Percentiles rank a stretch among this genome's conserved stretches.
phyloP scores from a whole-genome alignment of 129 eudicot species.

The Escallonia herrerae region DNA sequence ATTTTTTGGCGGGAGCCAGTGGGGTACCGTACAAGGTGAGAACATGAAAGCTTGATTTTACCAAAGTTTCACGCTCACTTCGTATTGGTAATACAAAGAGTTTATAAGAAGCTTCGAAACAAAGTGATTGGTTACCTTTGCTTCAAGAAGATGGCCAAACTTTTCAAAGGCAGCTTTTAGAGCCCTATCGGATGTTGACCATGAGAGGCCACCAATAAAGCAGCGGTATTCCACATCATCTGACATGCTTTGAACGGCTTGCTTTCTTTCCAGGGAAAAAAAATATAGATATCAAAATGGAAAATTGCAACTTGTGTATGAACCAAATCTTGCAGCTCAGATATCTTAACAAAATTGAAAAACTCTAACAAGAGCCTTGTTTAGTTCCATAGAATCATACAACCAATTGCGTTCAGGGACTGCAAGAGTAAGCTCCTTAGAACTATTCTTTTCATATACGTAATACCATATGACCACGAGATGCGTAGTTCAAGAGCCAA shows the following conservation, averaged over 20 bases:
- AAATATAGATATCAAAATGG: background rate
- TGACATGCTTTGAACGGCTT: slow-evolving; percentile 46
- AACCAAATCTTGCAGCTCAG: background rate
- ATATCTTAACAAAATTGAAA: background rate
- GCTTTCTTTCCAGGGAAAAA: slow-evolving; percentile 10
- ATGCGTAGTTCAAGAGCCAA: too few relatives aligned
- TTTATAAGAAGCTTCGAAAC: background rate
- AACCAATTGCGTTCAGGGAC: background rate
- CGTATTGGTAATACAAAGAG: background rate
- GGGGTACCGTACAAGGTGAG: too few relatives aligned
- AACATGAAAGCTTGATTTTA: too few relatives aligned
- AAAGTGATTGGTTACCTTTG: slow-evolving; percentile 47
- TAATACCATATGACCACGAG: too few relatives aligned
- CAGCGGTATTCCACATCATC: slow-evolving; percentile 92
- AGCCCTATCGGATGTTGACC: slow-evolving; percentile 90
- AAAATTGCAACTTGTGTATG: background rate
- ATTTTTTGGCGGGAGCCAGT: too few relatives aligned
- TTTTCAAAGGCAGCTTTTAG: slow-evolving; percentile 76
- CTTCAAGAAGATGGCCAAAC: slow-evolving; percentile 89
- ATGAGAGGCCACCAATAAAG: slow-evolving; percentile 86
- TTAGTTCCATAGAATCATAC: background rate
- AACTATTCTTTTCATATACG: too few relatives aligned
- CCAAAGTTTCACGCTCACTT: too few relatives aligned
- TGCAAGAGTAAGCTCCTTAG: too few relatives aligned
- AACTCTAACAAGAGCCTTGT: background rate